A percentile compares a stretch with the other conserved stretches of the same genome.
Conservation (phyloP, 1,284 basidiomycete genomes). For the Rhodotorula sp. region DNA sequence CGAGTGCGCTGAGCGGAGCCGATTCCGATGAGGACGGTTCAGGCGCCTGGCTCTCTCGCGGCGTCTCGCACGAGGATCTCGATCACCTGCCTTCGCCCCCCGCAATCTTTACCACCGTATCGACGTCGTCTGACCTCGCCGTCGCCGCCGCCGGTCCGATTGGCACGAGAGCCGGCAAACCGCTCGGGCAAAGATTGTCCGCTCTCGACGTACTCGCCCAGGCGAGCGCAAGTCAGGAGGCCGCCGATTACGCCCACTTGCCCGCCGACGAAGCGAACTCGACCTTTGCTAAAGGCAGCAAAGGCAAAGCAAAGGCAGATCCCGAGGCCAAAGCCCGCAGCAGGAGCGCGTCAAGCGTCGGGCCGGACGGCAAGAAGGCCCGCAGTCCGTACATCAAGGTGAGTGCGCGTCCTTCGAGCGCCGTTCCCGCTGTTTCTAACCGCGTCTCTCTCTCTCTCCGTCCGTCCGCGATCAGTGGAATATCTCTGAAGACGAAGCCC, state of each 20-base stretch:
- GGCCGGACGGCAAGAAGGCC: conserved; percentile 16
- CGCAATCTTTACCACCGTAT: neutral
- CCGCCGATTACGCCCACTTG: neutral
- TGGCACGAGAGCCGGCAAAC: neutral
- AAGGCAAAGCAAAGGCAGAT: neutral
- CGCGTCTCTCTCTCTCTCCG: neutral
- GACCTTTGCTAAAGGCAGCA: neutral
- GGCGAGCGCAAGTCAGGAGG: conserved; percentile 17
- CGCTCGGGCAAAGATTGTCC: conserved; percentile 13
- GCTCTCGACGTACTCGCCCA: conserved; percentile 42
- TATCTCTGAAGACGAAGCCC: conserved; percentile 37
- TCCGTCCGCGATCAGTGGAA: conserved; percentile 29
- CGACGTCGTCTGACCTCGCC: neutral
- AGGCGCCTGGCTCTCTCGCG: neutral
- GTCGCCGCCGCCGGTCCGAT: neutral
- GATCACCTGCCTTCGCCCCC: conserved; percentile 12
- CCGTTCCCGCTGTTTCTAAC: neutral
- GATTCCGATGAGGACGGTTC: neutral
- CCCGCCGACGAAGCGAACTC: neutral
- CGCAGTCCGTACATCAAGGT: conserved; percentile 38
- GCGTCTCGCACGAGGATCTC: neutral
- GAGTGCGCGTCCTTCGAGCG: neutral
- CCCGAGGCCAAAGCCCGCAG: neutral
- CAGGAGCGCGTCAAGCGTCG: neutral
- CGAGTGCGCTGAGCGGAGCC: neutral